A percentile compares a stretch with the other conserved stretches of the same genome.
phyloP scores from a whole-genome alignment of 2,329 filamentous ascomycete genomes.

The Pseudohalonectria lignicola region DNA sequence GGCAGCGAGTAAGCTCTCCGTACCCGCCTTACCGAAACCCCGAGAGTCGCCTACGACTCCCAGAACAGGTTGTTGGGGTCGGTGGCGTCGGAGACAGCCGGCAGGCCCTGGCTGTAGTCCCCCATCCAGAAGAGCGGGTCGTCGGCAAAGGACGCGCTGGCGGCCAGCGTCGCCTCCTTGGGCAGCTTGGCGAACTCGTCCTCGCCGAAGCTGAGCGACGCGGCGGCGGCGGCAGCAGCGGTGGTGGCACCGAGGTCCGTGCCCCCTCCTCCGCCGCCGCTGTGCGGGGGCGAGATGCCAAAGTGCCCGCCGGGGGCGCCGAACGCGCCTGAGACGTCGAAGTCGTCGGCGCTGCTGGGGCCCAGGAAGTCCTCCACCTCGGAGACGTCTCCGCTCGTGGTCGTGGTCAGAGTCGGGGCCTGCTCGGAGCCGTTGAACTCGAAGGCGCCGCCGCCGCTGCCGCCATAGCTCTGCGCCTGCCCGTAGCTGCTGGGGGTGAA shows the following conservation, averaged over 20 bases:
- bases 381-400: slow-evolving; percentile 56
- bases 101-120: slow-evolving; percentile 25
- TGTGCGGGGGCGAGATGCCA: slow-evolving; percentile 11
- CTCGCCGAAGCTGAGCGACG: not conserved
- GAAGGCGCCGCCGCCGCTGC: slow-evolving; percentile 25
- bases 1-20: too few species aligned
- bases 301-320: too few species aligned
- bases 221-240: not conserved
- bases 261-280: not conserved
- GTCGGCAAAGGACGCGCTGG: slow-evolving; percentile 30
- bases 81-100: slow-evolving; percentile 16
- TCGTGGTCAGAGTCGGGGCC: slow-evolving; percentile 41
- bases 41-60: too few species aligned
- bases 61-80: slow-evolving; percentile 16
- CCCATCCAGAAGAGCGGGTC: slow-evolving; percentile 38
- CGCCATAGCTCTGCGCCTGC: slow-evolving; percentile 36
- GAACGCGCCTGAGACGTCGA: slow-evolving; percentile 20
- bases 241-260: not conserved
- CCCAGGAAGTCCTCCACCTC: slow-evolving; percentile 49
- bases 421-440: slow-evolving; percentile 45
- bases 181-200: slow-evolving; percentile 6
- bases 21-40: too few species aligned
- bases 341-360: slow-evolving; percentile 28
- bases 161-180: slow-evolving; percentile 28
- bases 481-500: slow-evolving; percentile 41